Evolutionary conservation across 108 stramenopile species (phyloP).

Genomic region (Pseudonitzschia delicatissima): DNA sequence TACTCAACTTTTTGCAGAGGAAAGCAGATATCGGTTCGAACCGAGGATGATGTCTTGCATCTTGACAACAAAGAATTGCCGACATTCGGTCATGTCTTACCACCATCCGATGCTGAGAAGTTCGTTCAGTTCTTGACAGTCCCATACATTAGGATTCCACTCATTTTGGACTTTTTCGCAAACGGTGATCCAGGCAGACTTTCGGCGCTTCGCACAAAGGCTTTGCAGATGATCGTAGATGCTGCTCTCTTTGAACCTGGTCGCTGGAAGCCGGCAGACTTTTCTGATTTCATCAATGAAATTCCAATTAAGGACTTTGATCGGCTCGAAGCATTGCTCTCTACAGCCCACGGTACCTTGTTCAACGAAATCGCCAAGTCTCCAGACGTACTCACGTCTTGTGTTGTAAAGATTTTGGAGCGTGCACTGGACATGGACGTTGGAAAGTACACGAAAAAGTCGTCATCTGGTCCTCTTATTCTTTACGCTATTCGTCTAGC

Average conservation of each 20-base stretch:
- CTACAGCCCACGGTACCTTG: constrained; percentile 89
- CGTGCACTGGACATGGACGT: constrained; percentile 94
- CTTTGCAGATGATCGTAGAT: constrained; percentile 92
- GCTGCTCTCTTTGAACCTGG: constrained; percentile 96
- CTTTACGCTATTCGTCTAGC: constrained; percentile 94
- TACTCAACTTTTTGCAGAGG: constrained; percentile 27
- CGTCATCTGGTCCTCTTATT: constrained; percentile 89
- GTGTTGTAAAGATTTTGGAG: constrained; percentile 89
- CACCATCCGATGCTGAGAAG: constrained; percentile 87
- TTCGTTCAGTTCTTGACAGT: constrained; percentile 95
- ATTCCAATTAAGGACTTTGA: constrained; percentile 79
- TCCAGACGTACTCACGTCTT: constrained; percentile 80
- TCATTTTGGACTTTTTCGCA: constrained; percentile 94
- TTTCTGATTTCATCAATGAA: constrained; percentile 67
- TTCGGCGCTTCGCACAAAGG: constrained; percentile 81
- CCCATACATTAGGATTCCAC: constrained; percentile 94
- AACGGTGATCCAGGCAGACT: constrained; percentile 89
- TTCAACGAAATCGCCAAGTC: constrained; percentile 96
- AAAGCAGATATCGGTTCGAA: constrained; percentile 79
- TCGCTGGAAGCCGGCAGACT: constrained; percentile 83
- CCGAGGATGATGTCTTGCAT: constrained; percentile 95
- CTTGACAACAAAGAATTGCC: constrained; percentile 86
- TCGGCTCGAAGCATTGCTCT: constrained; percentile 70
- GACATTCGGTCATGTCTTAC: constrained; percentile 87
- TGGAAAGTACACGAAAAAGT: constrained; percentile 78